Percentiles rank a stretch among this genome's conserved stretches.
Evolutionary conservation across 768 basidiomycete species (phyloP).

Genomic region (Trametes punicea): DNA sequence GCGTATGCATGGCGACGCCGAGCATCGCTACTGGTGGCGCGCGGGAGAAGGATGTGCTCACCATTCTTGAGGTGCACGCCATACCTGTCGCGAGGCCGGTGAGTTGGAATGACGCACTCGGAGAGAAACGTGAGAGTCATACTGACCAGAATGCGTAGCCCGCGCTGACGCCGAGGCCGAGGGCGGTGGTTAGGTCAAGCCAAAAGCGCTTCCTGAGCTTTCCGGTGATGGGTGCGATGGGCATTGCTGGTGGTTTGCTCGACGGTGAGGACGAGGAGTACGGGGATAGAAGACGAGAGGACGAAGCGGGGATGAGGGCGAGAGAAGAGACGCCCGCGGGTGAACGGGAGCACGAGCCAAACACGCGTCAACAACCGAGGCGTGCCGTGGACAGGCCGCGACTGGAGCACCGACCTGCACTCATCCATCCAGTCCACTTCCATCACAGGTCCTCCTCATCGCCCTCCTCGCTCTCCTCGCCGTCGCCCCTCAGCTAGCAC

Average conservation of each 20-base stretch:
- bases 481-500: neutral
- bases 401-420: constrained; percentile 11
- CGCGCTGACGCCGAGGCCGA: constrained; percentile 72
- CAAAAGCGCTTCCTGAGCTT: constrained; percentile 91
- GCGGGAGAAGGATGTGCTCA: constrained; percentile 40
- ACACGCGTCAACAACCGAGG: constrained; percentile 21
- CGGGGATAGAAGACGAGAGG: constrained; percentile 14
- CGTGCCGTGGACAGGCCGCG: constrained; percentile 1
- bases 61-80: constrained; percentile 71
- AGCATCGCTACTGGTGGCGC: neutral
- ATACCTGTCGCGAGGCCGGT: constrained; percentile 55
- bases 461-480: constrained; percentile 1
- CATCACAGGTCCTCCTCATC: neutral
- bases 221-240: constrained; percentile 90
- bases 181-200: constrained; percentile 71
- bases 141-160: constrained; percentile 86
- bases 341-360: constrained; percentile 24
- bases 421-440: constrained; percentile 3
- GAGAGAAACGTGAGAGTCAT: constrained; percentile 17
- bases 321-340: constrained; percentile 8
- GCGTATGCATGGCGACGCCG: neutral
- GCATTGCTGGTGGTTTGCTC: constrained; percentile 44
- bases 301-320: constrained; percentile 21
- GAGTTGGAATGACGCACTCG: constrained; percentile 24
- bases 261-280: constrained; percentile 21